Conservation (phyloP, 331 rosid genomes). For the Prunus yedoensis region DNA sequence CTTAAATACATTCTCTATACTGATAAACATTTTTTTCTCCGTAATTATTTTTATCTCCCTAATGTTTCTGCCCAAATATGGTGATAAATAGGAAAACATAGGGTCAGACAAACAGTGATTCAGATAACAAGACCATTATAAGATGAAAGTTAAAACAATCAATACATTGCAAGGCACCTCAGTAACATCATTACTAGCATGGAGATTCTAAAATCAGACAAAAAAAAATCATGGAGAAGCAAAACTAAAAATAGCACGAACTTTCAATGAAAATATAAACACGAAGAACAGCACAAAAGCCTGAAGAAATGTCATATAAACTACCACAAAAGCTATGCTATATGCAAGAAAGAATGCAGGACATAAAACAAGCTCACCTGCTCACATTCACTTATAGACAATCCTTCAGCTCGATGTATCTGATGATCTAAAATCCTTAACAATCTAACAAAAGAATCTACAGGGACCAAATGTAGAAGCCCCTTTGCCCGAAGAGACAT, state of each 20-base stretch:
- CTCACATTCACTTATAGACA: slow-evolving; percentile 82
- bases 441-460: slow-evolving; percentile 73
- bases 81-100: background rate
- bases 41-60: background rate
- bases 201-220: background rate
- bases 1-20: background rate
- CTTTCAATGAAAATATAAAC: background rate
- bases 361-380: slow-evolving; percentile 52
- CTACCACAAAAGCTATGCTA: background rate
- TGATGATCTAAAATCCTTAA: slow-evolving; percentile 89
- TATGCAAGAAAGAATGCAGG: slow-evolving; percentile 1
- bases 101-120: background rate
- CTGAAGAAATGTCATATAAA: background rate
- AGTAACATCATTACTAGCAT: background rate
- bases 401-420: slow-evolving; percentile 95
- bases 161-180: background rate
- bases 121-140: background rate
- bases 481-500: slow-evolving; percentile 74
- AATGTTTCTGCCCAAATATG: background rate
- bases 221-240: background rate
- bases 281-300: background rate
- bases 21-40: background rate
- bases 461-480: slow-evolving; percentile 73
- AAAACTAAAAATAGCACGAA: background rate
- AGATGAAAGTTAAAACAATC: background rate